Conservation (phyloP, 148 eudicot species). For the Limonium bicolor region DNA sequence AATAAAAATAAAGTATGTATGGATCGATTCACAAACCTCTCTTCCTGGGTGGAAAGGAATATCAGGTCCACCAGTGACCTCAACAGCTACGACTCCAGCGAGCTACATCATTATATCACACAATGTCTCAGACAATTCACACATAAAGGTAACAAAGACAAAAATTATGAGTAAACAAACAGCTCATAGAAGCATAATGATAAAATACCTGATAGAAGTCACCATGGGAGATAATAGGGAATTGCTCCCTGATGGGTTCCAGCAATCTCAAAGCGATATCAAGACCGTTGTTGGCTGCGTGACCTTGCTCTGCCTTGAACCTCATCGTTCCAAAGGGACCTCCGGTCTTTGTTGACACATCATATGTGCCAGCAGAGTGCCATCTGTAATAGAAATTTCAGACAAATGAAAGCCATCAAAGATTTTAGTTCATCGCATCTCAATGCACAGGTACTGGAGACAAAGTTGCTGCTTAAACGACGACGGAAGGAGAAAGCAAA, state of each 20-base stretch:
- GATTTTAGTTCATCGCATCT: neutral
- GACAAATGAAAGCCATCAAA: neutral
- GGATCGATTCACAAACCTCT: conserved; percentile 26
- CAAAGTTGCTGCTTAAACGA: no score
- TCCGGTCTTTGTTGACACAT: conserved; percentile 47
- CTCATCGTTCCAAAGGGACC: conserved; percentile 73
- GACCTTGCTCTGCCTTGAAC: conserved; percentile 36
- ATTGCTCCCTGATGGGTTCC: conserved; percentile 56
- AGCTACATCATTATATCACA: conserved; percentile 17
- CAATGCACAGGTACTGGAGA: neutral
- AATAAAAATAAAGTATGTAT: neutral
- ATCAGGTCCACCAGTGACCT: conserved; percentile 92
- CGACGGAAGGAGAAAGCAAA: neutral
- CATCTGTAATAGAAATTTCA: conserved; percentile 33
- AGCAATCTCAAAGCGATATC: conserved; percentile 51
- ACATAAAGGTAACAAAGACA: neutral
- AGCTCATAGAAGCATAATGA: neutral
- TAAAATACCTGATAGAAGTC: conserved; percentile 14
- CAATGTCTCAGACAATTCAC: no score
- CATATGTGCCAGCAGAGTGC: conserved; percentile 79
- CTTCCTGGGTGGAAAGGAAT: conserved; percentile 96
- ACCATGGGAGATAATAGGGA: conserved; percentile 34
- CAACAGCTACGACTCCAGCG: conserved; percentile 95
- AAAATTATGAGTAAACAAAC: neutral
- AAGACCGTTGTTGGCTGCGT: conserved; percentile 58